Evolutionary conservation across 202 grass and related monocot species (phyloP).

Genomic region (Zizania palustris): DNA sequence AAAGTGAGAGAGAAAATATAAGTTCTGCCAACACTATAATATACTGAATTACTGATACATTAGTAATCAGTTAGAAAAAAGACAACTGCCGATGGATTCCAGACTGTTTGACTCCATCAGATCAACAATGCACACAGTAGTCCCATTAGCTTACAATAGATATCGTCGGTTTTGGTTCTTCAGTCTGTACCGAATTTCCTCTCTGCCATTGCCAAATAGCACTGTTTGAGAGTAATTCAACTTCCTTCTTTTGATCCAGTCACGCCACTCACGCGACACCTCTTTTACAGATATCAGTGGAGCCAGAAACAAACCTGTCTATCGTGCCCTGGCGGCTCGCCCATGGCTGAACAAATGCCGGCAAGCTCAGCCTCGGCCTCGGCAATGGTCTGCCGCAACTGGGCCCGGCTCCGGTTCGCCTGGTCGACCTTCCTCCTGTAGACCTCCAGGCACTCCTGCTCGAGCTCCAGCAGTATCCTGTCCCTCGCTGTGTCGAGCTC

Average conservation of each 20-base stretch:
- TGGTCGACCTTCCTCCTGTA: too few relatives aligned
- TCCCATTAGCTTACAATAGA: neutral
- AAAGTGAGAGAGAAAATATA: conserved; percentile 24
- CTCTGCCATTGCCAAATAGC: neutral
- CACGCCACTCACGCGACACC: neutral
- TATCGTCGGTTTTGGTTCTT: neutral
- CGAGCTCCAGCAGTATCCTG: conserved; percentile 73
- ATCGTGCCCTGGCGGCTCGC: conserved; percentile 66
- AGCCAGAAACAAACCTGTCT: conserved; percentile 60
- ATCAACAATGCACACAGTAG: neutral
- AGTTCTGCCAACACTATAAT: neutral
- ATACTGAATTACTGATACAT: neutral
- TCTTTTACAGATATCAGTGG: neutral
- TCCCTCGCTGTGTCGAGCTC: conserved; percentile 70
- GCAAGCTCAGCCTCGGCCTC: conserved; percentile 82
- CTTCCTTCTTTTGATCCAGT: neutral
- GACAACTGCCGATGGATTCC: conserved; percentile 5
- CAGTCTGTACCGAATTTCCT: neutral
- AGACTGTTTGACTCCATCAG: neutral
- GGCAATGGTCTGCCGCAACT: too few relatives aligned
- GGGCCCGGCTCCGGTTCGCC: too few relatives aligned
- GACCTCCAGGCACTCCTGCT: conserved; percentile 85
- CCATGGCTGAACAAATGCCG: conserved; percentile 68
- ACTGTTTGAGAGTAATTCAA: neutral
- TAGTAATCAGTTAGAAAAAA: neutral